phyloP scores from a whole-genome alignment of 2,329 filamentous ascomycete genomes.

The Arthroderma uncinatum region DNA sequence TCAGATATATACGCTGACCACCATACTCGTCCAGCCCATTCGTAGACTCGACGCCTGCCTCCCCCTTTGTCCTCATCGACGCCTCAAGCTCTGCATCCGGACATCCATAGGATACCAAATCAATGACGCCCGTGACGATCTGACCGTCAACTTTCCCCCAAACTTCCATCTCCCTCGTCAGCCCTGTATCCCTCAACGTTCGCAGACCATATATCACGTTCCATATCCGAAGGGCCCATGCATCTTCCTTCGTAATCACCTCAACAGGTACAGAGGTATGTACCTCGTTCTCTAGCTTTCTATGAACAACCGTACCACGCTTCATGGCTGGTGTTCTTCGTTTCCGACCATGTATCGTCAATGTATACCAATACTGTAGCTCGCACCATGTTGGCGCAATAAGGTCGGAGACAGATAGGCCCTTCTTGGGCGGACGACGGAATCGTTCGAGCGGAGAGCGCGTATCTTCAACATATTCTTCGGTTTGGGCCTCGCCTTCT shows the following conservation, averaged over 20 bases:
- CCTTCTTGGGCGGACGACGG: constrained; percentile 62
- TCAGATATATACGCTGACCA: constrained; percentile 52
- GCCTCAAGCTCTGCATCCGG: constrained; percentile 62
- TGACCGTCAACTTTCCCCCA: constrained; percentile 78
- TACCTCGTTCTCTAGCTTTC: constrained; percentile 73
- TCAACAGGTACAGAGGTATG: constrained; percentile 65
- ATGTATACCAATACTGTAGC: constrained; percentile 78
- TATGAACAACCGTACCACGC: constrained; percentile 66
- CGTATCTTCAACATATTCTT: constrained; percentile 4
- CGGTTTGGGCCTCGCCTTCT: constrained; percentile 10
- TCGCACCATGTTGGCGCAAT: constrained; percentile 92
- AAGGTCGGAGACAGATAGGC: constrained; percentile 77
- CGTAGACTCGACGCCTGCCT: not conserved
- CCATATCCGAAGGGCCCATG: constrained; percentile 73
- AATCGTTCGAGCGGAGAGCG: constrained; percentile 65
- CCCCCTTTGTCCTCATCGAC: constrained; percentile 29
- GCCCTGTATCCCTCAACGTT: constrained; percentile 57
- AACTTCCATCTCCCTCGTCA: constrained; percentile 66
- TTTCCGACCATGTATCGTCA: constrained; percentile 66
- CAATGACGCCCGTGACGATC: constrained; percentile 80
- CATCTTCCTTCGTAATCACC: constrained; percentile 64
- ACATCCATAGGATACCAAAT: constrained; percentile 67
- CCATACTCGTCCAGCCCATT: constrained; percentile 7
- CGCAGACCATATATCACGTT: constrained; percentile 80
- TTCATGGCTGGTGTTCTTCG: constrained; percentile 73